Evolutionary conservation across 495 filamentous ascomycete genomes (phyloP).

Genomic region (Penicillium cataractarum): DNA sequence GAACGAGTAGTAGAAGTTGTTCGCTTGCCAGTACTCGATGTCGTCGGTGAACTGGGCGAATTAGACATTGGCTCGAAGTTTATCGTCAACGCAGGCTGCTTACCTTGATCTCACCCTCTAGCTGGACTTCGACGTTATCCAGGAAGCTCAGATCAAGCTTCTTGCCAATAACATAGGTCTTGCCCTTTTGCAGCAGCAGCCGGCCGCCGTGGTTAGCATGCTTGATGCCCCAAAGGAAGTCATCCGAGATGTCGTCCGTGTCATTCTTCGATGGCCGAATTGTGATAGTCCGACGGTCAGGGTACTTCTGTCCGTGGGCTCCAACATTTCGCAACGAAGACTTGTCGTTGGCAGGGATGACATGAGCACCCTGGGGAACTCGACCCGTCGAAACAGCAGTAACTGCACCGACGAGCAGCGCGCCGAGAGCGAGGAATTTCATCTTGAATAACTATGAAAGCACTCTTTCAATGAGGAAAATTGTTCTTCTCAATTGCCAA

Average conservation of each 20-base stretch:
- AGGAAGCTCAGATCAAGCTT: constrained; percentile 60
- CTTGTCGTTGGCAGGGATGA: constrained; percentile 34
- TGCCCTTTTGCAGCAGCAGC: constrained; percentile 51
- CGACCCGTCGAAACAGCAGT: constrained; percentile 19
- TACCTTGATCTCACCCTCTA: constrained; percentile 59
- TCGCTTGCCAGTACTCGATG: constrained; percentile 60
- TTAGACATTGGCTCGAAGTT: neutral
- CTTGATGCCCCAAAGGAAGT: constrained; percentile 55
- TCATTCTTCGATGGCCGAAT: constrained; percentile 56
- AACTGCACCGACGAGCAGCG: constrained; percentile 30
- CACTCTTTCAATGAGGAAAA: neutral
- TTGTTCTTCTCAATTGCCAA: neutral
- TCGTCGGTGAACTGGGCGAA: constrained; percentile 58
- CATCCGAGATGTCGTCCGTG: constrained; percentile 55
- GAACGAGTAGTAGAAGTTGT: constrained; percentile 59
- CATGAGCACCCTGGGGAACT: constrained; percentile 30
- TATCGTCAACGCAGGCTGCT: neutral
- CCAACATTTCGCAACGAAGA: constrained; percentile 29
- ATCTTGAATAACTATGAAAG: constrained; percentile 12
- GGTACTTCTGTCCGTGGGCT: constrained; percentile 34
- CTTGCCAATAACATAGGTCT: constrained; percentile 59
- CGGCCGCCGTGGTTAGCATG: constrained; percentile 58
- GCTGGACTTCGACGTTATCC: constrained; percentile 56
- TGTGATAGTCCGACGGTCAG: constrained; percentile 47
- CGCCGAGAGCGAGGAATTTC: constrained; percentile 31